Evolutionary conservation across 208 protist genomes (phyloP).

Genomic region (Wallacemonas rigidus): DNA sequence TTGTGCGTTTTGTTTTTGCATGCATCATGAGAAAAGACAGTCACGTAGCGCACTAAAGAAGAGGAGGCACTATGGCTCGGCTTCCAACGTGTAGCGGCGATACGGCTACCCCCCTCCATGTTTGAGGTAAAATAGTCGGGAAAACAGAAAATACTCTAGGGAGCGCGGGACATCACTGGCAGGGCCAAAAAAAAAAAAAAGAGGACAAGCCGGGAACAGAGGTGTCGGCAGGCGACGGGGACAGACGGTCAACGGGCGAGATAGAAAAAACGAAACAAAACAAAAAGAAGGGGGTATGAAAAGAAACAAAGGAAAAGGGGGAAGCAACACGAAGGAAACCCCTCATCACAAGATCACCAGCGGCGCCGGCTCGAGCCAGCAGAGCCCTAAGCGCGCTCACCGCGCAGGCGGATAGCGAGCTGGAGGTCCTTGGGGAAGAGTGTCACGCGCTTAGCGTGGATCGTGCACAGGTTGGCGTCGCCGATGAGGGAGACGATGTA

Average conservation of each 20-base stretch:
- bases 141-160: too few species aligned
- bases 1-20: neutral
- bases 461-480: constrained; percentile 97
- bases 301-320: constrained; percentile 19
- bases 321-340: constrained; percentile 15
- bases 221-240: too few species aligned
- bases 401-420: constrained; percentile 97
- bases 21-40: neutral
- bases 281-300: constrained; percentile 23
- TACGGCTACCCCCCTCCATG: too few species aligned
- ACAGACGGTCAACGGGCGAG: neutral
- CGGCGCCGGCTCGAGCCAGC: too few species aligned
- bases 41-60: too few species aligned
- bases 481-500: constrained; percentile 93
- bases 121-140: too few species aligned
- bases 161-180: too few species aligned
- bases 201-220: too few species aligned
- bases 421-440: constrained; percentile 99
- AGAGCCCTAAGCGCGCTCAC: constrained; percentile 67
- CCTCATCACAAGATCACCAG: too few species aligned
- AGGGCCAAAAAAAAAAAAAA: too few species aligned
- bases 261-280: constrained; percentile 13
- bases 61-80: too few species aligned
- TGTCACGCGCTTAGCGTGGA: constrained; percentile 99
- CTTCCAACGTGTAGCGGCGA: too few species aligned